Evolutionary conservation across 768 basidiomycete species (phyloP).

Genomic region (Lentinula detonsa): DNA sequence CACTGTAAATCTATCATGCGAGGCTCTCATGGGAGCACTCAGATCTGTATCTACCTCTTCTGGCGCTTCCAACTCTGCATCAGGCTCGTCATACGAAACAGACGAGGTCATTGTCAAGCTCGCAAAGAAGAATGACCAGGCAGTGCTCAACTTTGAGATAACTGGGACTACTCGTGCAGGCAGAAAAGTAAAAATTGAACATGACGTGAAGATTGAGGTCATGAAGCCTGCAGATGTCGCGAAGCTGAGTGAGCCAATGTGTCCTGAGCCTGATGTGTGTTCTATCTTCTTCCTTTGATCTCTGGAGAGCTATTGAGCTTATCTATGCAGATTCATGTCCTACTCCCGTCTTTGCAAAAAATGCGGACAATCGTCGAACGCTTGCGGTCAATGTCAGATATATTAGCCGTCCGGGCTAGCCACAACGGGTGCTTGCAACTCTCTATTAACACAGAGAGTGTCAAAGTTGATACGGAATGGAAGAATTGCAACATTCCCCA

Average conservation of each 20-base stretch:
- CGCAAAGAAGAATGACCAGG: slow-evolving; percentile 79
- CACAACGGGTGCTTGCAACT: slow-evolving; percentile 44
- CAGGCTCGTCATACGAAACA: slow-evolving; percentile 1
- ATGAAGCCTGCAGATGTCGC: slow-evolving; percentile 71
- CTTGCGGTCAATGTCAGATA: slow-evolving; percentile 62
- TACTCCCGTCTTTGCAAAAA: slow-evolving; percentile 69
- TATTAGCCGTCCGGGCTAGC: slow-evolving; percentile 66
- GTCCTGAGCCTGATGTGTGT: slow-evolving; percentile 80
- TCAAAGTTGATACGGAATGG: slow-evolving; percentile 81
- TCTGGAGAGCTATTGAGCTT: not conserved
- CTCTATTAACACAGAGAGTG: slow-evolving; percentile 62
- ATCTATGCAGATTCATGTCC: slow-evolving; percentile 59
- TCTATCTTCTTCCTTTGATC: not conserved
- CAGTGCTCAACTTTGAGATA: slow-evolving; percentile 75
- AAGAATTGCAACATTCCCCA: slow-evolving; percentile 61
- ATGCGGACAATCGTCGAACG: slow-evolving; percentile 77
- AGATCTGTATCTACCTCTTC: slow-evolving; percentile 51
- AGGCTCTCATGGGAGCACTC: slow-evolving; percentile 72
- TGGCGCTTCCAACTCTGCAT: slow-evolving; percentile 15
- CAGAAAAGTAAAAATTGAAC: slow-evolving; percentile 56
- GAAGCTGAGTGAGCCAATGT: slow-evolving; percentile 71
- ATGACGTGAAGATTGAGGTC: slow-evolving; percentile 81
- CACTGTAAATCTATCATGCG: slow-evolving; percentile 63
- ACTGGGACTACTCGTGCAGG: slow-evolving; percentile 58
- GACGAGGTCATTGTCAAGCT: slow-evolving; percentile 62